These are phyloP conservation scores for Cinchona pubescens DNA, from an alignment of 257 asterid species.

Conservation along the genomic window DNA sequence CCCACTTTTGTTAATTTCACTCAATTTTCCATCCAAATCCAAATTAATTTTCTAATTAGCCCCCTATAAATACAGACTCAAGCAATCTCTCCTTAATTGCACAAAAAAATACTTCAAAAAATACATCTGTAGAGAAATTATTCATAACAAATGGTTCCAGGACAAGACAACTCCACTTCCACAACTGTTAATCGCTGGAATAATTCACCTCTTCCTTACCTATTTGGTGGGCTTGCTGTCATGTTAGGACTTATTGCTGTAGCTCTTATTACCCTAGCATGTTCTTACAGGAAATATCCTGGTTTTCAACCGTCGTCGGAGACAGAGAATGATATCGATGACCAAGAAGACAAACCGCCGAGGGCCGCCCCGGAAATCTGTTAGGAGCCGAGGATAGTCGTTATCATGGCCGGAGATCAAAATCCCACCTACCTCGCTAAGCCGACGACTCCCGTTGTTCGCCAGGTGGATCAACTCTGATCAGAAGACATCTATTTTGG, in stretches of 20 bases:
- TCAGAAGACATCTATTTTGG: background rate
- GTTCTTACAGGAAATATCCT: background rate
- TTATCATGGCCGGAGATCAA: constrained; percentile 55
- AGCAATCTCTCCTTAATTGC: background rate
- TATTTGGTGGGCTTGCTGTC: constrained; percentile 30
- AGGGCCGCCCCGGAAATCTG: constrained; percentile 30
- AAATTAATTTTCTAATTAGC: too few relatives aligned
- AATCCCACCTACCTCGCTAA: constrained; percentile 44
- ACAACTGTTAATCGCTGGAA: constrained; percentile 34
- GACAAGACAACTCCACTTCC: constrained; percentile 4
- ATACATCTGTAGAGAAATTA: background rate
- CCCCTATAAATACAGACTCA: constrained; percentile 5
- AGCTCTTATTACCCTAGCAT: constrained; percentile 3
- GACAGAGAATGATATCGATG: background rate
- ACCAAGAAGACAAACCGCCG: constrained; percentile 4
- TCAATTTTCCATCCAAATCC: background rate
- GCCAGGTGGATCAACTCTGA: constrained; percentile 16
- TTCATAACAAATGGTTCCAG: background rate
- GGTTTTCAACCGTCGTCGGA: background rate
- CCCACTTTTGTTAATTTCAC: background rate
- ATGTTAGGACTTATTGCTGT: constrained; percentile 8
- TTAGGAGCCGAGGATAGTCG: constrained; percentile 50
- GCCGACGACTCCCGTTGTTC: constrained; percentile 10
- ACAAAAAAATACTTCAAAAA: background rate
- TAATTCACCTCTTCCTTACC: constrained; percentile 55